Percentiles rank a stretch among this genome's conserved stretches.
These are phyloP conservation scores for Neofusicoccum ribis DNA, from an alignment of 2,329 filamentous ascomycete genomes.

Conservation along the genomic window DNA sequence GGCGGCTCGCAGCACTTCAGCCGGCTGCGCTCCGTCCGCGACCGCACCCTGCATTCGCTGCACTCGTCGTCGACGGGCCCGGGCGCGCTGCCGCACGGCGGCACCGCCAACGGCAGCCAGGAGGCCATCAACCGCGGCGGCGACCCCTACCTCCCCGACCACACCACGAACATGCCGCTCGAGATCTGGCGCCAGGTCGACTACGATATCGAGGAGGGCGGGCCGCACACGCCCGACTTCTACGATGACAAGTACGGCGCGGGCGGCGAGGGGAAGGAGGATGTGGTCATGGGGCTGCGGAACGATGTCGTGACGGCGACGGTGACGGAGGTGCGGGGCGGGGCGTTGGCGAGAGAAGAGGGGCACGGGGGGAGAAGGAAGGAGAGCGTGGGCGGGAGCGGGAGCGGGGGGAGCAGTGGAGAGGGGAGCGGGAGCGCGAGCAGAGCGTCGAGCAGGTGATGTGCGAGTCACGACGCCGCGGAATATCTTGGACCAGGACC, in stretches of 20 bases:
- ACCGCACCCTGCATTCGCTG: slow-evolving; percentile 1
- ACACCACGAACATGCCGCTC: neutral
- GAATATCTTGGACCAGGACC: neutral
- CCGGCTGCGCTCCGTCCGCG: neutral
- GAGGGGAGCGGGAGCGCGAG: neutral
- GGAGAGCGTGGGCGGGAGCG: neutral
- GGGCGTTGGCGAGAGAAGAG: neutral
- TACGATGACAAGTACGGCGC: neutral
- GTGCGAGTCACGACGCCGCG: no score
- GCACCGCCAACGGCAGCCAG: neutral
- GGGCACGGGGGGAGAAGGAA: neutral
- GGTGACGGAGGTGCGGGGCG: neutral
- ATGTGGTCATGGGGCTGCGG: neutral
- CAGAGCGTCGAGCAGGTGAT: neutral
- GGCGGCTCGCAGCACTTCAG: neutral
- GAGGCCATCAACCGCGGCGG: slow-evolving; percentile 11
- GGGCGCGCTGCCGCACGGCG: neutral
- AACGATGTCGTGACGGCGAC: neutral
- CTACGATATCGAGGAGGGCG: slow-evolving; percentile 17
- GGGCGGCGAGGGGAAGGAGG: neutral
- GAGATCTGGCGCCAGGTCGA: slow-evolving; percentile 21
- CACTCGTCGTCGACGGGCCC: neutral
- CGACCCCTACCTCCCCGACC: neutral
- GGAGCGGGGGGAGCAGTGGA: neutral
- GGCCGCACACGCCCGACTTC: neutral